Evolutionary conservation across 2,329 filamentous ascomycete species (phyloP).

Genomic region (Ustilaginoidea virens): DNA sequence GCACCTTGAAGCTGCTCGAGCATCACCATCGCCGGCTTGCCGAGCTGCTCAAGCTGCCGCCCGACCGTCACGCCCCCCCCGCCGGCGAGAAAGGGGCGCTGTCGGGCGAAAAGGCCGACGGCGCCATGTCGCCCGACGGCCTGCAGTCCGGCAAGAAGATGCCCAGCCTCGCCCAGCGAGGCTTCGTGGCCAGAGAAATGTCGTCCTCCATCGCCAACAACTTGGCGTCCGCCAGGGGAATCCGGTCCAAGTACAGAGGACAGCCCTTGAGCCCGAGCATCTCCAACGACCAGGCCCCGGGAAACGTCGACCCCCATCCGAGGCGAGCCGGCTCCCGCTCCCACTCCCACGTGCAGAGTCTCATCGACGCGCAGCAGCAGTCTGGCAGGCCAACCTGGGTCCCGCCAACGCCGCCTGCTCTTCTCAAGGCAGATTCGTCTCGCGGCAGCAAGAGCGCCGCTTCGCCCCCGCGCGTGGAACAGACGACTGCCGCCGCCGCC

Average conservation of each 20-base stretch:
- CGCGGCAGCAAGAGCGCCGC: constrained; percentile 9
- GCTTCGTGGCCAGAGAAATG: constrained; percentile 48
- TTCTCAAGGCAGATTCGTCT: constrained; percentile 12
- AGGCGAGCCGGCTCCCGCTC: constrained; percentile 32
- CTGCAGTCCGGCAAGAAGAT: constrained; percentile 9
- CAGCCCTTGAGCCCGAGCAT: constrained; percentile 58
- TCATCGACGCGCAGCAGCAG: constrained; percentile 37
- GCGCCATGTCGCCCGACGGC: constrained; percentile 2
- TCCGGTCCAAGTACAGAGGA: constrained; percentile 47
- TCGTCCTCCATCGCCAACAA: constrained; percentile 80
- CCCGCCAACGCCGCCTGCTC: constrained; percentile 20
- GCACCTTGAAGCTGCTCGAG: constrained; percentile 74
- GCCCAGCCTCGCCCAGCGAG: constrained; percentile 22
- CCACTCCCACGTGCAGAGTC: constrained; percentile 37
- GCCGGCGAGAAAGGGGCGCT: constrained; percentile 15
- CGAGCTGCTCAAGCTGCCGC: constrained; percentile 60
- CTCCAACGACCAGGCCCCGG: constrained; percentile 58
- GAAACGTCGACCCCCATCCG: constrained; percentile 45
- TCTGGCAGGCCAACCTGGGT: constrained; percentile 38
- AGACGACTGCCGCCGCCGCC: constrained; percentile 2
- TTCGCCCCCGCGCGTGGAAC: constrained; percentile 13
- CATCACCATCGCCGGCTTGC: constrained; percentile 76
- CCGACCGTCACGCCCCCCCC: too few relatives aligned
- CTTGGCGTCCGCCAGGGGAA: constrained; percentile 71
- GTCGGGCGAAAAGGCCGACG: too few relatives aligned